Evolutionary conservation across 768 basidiomycete species (phyloP), one percentile per base, ranked within the genome.

Genomic region (Cystobasidium ongulense): DNA sequence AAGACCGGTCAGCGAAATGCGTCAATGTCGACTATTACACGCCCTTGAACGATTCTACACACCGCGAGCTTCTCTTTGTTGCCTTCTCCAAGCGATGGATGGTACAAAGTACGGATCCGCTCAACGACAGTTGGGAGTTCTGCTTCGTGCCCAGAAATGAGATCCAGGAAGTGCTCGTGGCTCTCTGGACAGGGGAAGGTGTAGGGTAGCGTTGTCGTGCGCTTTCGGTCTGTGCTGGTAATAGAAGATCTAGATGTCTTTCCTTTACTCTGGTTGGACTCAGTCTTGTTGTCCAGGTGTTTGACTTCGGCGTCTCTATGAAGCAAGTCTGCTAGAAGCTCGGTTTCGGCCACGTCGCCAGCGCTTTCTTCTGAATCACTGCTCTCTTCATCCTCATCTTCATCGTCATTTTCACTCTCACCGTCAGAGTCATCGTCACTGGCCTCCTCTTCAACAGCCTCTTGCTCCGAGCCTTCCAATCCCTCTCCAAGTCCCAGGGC

Each of bases 41-140:
- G 33, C 8, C 54, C 38, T n/a, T 39, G 25, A 21, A 29, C 29
- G 8, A 27, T 5, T 10, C 53, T 39, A 80, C 84, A 63, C 75
- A 91, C 94, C 86, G 95, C 91, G 25, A 98, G 83, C 82, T 90
- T 96, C 80, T 86, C 85, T 79, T 93, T 96, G 83, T 99, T 98
- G 23, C 90, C 92, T 23, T 88, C 86, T 0, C 86, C 88, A n/a
- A 98, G 83, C 79, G 91, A 95, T 0, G 94, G 90, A 79, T 99
- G 96, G 79, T 96, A 88, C 8, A 98, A 82, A 0, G 91, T 86
- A 13, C 94, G 87, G 57, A 98, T 93, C 53, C 96, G 89, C 78
- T 97, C 89, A 39, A 97, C 84, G 1, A 97, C 91, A 0, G 84
- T 87, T 2, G 88, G 86, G 1, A 95, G 80, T 74, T 95, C 89